A percentile compares a stretch with the other conserved stretches of the same genome.
Conservation (phyloP, 345 rosid genomes). For the Gossypium stocksii region DNA sequence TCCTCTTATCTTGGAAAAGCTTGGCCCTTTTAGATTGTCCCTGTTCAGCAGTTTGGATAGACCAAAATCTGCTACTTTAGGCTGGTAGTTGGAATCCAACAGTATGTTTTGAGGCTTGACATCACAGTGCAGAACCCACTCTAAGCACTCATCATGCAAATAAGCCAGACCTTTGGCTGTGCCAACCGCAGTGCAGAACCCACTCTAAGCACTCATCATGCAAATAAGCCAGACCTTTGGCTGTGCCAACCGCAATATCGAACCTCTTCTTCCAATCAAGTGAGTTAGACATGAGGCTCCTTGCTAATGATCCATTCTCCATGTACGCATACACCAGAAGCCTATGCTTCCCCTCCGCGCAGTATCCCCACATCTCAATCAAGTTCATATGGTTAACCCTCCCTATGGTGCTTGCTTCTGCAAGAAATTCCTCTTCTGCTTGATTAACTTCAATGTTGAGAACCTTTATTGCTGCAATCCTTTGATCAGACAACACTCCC, state of each 20-base stretch:
- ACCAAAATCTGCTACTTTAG: slow-evolving; percentile 28
- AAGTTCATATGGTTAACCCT: slow-evolving; percentile 40
- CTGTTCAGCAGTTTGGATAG: slow-evolving; percentile 18
- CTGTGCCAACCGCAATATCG: slow-evolving; percentile 23
- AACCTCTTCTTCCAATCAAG: slow-evolving; percentile 23
- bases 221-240: slow-evolving; percentile 34
- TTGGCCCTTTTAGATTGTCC: background rate
- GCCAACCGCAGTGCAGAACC: slow-evolving; percentile 32
- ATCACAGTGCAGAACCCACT: slow-evolving; percentile 33
- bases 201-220: slow-evolving; percentile 38
- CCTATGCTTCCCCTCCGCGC: slow-evolving; percentile 24
- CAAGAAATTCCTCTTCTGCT: slow-evolving; percentile 30
- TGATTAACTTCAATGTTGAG: slow-evolving; percentile 20
- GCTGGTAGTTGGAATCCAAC: slow-evolving; percentile 10
- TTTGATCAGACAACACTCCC: background rate
- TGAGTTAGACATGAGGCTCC: background rate
- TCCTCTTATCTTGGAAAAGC: slow-evolving; percentile 23
- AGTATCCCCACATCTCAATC: slow-evolving; percentile 33
- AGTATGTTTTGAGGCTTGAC: slow-evolving; percentile 32
- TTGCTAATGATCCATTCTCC: slow-evolving; percentile 18
- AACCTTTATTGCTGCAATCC: slow-evolving; percentile 24
- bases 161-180: slow-evolving; percentile 34
- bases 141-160: slow-evolving; percentile 36
- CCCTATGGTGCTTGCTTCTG: slow-evolving; percentile 5
- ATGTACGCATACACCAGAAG: slow-evolving; percentile 28